Percentiles rank a stretch among this genome's conserved stretches.
phyloP scores from a whole-genome alignment of 768 basidiomycete genomes.

The Kwoniella dendrophila region DNA sequence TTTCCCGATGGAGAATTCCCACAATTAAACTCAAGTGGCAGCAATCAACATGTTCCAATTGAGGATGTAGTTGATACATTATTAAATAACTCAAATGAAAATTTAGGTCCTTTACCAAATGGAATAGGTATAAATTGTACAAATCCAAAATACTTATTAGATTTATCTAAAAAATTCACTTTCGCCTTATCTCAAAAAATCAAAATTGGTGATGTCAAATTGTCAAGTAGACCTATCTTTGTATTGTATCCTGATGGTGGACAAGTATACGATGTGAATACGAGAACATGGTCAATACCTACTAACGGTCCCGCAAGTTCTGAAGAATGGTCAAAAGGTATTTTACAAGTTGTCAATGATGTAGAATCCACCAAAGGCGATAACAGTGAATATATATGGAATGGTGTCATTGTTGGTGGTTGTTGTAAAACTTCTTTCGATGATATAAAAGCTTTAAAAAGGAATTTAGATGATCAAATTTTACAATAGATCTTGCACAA shows the following conservation, averaged over 20 bases:
- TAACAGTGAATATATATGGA: constrained; percentile 56
- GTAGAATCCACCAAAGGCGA: constrained; percentile 51
- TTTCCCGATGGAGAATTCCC: constrained; percentile 59
- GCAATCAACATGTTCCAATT: constrained; percentile 4
- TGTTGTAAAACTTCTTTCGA: constrained; percentile 68
- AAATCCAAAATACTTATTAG: constrained; percentile 58
- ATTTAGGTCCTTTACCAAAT: constrained; percentile 55
- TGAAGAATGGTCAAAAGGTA: constrained; percentile 3
- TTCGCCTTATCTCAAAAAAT: too few relatives aligned
- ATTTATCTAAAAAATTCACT: constrained; percentile 58
- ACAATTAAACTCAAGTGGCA: constrained; percentile 5
- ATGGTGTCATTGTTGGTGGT: constrained; percentile 66
- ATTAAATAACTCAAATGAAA: constrained; percentile 13
- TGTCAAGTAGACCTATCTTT: too few relatives aligned
- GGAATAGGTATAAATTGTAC: constrained; percentile 80
- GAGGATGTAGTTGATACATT: constrained; percentile 22
- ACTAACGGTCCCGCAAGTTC: not conserved
- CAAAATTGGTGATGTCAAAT: too few relatives aligned
- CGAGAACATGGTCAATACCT: constrained; percentile 59
- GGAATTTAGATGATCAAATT: constrained; percentile 33
- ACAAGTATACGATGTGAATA: constrained; percentile 61
- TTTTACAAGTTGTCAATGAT: not conserved
- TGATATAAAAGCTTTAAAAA: constrained; percentile 59
- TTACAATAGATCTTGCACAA: too few relatives aligned
- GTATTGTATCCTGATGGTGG: constrained; percentile 75